Conservation (phyloP, 129 eudicot genomes). For the Helichrysum umbraculigerum region DNA sequence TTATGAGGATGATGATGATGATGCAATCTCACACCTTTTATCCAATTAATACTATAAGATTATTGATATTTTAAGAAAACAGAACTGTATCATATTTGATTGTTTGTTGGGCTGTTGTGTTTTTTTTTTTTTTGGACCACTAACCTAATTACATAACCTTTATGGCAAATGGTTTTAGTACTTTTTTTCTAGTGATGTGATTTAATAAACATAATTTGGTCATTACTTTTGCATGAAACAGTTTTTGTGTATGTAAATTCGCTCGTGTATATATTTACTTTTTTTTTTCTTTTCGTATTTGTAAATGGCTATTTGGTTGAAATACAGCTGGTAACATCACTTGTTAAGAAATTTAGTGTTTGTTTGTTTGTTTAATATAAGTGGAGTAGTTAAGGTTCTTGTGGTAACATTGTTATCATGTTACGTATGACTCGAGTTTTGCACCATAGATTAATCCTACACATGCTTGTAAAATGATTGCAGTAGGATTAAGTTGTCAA, state of each 20-base stretch:
- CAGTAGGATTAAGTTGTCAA: constrained; percentile 10
- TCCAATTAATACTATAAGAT: neutral
- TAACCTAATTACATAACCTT: constrained; percentile 19
- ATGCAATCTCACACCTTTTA: constrained; percentile 22
- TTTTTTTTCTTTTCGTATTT: too few relatives aligned
- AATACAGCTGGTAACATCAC: constrained; percentile 27
- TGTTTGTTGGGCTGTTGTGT: neutral
- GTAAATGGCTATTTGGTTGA: neutral
- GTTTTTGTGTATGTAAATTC: neutral
- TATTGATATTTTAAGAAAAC: neutral
- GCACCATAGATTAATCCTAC: neutral
- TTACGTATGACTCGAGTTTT: neutral
- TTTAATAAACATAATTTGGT: neutral
- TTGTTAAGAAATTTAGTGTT: constrained; percentile 1
- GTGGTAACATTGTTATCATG: neutral
- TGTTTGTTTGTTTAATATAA: constrained; percentile 3
- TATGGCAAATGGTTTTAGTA: neutral
- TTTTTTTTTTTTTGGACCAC: constrained; percentile 18
- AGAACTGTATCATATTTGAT: neutral
- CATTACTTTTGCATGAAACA: neutral
- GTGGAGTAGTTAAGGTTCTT: constrained; percentile 31
- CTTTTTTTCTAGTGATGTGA: neutral
- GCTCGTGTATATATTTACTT: too few relatives aligned
- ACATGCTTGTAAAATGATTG: neutral
- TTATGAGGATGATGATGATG: constrained; percentile 18